Percentiles rank a stretch among this genome's conserved stretches.
Evolutionary conservation across 2,329 filamentous ascomycete species (phyloP).

Genomic region (Monilinia vaccinii-corymbosi): DNA sequence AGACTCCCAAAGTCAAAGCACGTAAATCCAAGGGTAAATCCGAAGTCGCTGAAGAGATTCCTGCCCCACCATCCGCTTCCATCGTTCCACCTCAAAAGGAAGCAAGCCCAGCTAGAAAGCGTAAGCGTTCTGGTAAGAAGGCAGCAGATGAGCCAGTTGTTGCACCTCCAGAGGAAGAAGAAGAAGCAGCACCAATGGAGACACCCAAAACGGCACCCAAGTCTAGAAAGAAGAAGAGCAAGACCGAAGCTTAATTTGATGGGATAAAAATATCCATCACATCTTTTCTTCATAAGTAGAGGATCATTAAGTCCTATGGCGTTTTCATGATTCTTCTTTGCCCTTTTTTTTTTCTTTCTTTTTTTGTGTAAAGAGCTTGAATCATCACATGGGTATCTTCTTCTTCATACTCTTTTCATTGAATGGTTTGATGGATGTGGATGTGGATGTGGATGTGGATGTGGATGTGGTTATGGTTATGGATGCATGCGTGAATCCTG

Average conservation of each 20-base stretch:
- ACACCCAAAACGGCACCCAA: slow-evolving; percentile 24
- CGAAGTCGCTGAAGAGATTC: slow-evolving; percentile 27
- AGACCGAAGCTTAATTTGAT: slow-evolving; percentile 43
- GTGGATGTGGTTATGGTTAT: background rate
- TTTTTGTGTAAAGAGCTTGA: background rate
- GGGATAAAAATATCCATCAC: background rate
- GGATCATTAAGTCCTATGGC: background rate
- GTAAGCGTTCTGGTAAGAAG: slow-evolving; percentile 48
- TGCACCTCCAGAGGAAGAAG: slow-evolving; percentile 37
- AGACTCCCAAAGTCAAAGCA: slow-evolving; percentile 47
- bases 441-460: no score
- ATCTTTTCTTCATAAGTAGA: background rate
- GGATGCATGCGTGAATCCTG: background rate
- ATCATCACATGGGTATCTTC: background rate
- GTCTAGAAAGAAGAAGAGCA: slow-evolving; percentile 34
- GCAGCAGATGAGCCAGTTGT: slow-evolving; percentile 14
- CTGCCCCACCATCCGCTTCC: slow-evolving; percentile 16
- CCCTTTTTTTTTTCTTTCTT: no score
- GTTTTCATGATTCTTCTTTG: background rate
- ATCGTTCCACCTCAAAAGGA: slow-evolving; percentile 21
- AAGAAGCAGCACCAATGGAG: slow-evolving; percentile 31
- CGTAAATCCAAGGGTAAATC: slow-evolving; percentile 29
- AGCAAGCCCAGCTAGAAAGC: slow-evolving; percentile 48
- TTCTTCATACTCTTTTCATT: background rate
- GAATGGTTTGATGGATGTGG: background rate